Base-by-base conservation (phyloP, 2,329 filamentous ascomycete species). In the Talaromyces rugulosus region DNA sequence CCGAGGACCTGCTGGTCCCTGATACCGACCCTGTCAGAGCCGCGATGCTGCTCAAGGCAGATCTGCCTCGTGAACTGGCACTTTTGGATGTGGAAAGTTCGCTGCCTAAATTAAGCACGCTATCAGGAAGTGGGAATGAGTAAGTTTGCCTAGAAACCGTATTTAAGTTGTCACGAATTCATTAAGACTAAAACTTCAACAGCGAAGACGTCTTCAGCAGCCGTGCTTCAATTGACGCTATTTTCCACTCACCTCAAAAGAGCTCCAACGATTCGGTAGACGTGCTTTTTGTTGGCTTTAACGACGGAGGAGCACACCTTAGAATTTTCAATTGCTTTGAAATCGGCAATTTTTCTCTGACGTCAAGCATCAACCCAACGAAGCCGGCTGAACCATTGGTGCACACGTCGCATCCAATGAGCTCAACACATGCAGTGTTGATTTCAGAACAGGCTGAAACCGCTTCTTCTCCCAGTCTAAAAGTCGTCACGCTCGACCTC, bases 241-340 rank as follows among this genome's bases (percentile, higher is more conserved):
- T 91, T 30, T 91, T 91, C 67, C 85, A 85, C 60, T 79, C 83
- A 0, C 81, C 83, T 34, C 82, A 85, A 62, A 82, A 85, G 40
- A 84, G 85, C 58, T 86, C 90, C 57, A 87, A 87, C 65, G 87
- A 92, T 65, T 83, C 86, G n/a, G 87, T 95, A 51, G 90, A 94
- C 72, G 85, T 94, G 66, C 87, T 96, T 78, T 79, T 94, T 5
- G 84, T 90, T 2, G 90, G 90, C 4, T 90, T 88, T 4, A 83
- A 85, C 61, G 84, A 91, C 65, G 90, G 90, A 8, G 83, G 80
- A 18, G 81, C 96, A 12, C 89, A 94, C 71, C 80, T 96, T 18
- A 91, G 87, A 67, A 91, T 96, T 55, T 94, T 94, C 72, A 90
- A 96, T 73, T 93, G 90, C 5, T 91, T 96, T 68, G 83, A 90